phyloP scores from a whole-genome alignment of 768 basidiomycete species.

The Auricularia auricula-judae region DNA sequence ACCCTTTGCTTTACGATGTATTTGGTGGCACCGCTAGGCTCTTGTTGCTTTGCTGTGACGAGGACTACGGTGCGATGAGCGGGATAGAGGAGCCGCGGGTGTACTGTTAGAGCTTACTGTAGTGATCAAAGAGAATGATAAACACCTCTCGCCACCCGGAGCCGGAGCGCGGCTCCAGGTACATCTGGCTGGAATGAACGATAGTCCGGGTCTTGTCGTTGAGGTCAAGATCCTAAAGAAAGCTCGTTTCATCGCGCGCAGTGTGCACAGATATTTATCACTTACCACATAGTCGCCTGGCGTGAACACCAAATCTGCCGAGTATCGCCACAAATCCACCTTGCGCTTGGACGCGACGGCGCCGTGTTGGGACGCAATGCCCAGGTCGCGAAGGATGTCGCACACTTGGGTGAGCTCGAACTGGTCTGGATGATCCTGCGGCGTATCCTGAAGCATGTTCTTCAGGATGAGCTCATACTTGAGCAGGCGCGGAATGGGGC shows the following conservation, averaged over 20 bases:
- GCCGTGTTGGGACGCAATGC: conserved; percentile 80
- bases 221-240: conserved; percentile 71
- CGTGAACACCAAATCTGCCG: conserved; percentile 70
- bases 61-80: conserved; percentile 44
- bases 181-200: conserved; percentile 71
- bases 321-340: conserved; percentile 82
- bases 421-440: conserved; percentile 62
- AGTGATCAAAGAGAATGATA: conserved; percentile 91
- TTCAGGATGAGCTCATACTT: conserved; percentile 83
- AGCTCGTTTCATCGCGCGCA: background rate
- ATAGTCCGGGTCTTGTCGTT: conserved; percentile 71
- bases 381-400: conserved; percentile 75
- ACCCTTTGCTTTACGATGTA: conserved; percentile 28
- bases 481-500: conserved; percentile 80
- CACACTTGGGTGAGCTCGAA: conserved; percentile 78
- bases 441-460: conserved; percentile 65
- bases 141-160: conserved; percentile 86
- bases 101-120: conserved; percentile 42
- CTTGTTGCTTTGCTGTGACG: conserved; percentile 66
- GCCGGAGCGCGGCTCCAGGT: conserved; percentile 79
- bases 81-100: conserved; percentile 7
- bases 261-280: conserved; percentile 1
- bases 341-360: conserved; percentile 78
- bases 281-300: conserved; percentile 57
- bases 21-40: conserved; percentile 61